Conservation (phyloP, 306 rosid species). For the Datisca glomerata region DNA sequence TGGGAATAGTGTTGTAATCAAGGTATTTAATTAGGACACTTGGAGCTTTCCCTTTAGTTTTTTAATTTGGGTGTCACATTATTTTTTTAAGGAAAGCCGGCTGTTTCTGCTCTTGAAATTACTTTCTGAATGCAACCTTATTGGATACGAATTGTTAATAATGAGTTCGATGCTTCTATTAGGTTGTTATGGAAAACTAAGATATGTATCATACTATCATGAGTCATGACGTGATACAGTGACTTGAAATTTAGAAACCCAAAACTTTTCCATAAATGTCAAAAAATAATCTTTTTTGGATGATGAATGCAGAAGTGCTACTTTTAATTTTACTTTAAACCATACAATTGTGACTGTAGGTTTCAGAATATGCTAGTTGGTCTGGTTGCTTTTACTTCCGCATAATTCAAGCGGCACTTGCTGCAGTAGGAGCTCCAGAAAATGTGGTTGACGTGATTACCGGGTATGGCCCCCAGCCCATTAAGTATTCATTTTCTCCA, state of each 20-base stretch:
- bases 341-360: slow-evolving; percentile 39
- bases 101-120: too few species aligned
- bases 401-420: slow-evolving; percentile 95
- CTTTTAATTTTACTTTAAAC: too few species aligned
- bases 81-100: slow-evolving; percentile 7
- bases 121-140: background rate
- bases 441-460: slow-evolving; percentile 89
- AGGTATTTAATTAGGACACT: slow-evolving; percentile 41
- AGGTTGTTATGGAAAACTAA: slow-evolving; percentile 9
- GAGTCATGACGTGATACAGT: slow-evolving; percentile 11
- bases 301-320: too few species aligned
- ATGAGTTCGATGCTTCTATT: too few species aligned
- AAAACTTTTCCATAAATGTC: too few species aligned
- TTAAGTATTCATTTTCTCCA: slow-evolving; percentile 13
- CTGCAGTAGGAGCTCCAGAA: slow-evolving; percentile 98
- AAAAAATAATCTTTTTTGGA: too few species aligned
- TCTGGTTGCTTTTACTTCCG: slow-evolving; percentile 92
- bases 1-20: slow-evolving; percentile 78
- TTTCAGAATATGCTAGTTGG: slow-evolving; percentile 97
- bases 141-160: background rate
- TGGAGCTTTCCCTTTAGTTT: slow-evolving; percentile 9
- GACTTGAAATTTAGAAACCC: too few species aligned
- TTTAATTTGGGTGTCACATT: slow-evolving; percentile 7
- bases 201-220: slow-evolving; percentile 3
- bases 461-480: too few species aligned